Evolutionary conservation across 306 rosid species (phyloP), one percentile per base, ranked within the genome.

Genomic region (Castanea mollissima): DNA sequence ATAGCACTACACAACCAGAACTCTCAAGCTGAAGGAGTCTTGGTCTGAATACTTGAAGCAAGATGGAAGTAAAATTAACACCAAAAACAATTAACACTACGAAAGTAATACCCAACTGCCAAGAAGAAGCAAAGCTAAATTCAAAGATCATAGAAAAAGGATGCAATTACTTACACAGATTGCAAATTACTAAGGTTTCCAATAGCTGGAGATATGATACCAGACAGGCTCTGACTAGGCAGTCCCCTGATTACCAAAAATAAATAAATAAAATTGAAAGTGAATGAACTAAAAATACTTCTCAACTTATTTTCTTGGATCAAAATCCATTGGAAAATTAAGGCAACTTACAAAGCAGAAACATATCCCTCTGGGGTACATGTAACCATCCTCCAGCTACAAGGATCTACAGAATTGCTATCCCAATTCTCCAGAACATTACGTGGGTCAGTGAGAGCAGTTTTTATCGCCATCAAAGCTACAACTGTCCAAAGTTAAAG

Each of bases 381-480:
- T 54, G 98, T 93, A 60, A 96, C 91, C 99, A 96, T 96, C 85
- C 99, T 91, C 99, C 99, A 96, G 83, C 99, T 91, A 85, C 99
- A 96, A 59, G 99, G 99, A 90, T 96, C 99, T 55, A 96, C 99
- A 71, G 98, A 96, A 82, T 82, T 91, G 20, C 79, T 85, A 87
- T 96, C 99, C 99, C 99, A 96, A 84, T 76, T 88, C 84, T 96
- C 99, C 89, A 96, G 76, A 59, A 93, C 99, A 81, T 90, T 91
- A 84, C 93, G 97, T 56, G 98, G 99, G 84, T 96, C 99, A 80
- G 64, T 13, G 69, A 96, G 87, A 73, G 57, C 88, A 76, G 1
- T 81, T 85, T 96, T 96, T 65, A 96, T 91, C 74, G 90, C 93
- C 90, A 91, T 87, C 88, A 96, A 84, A 83, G 99, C 98, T 67